Conservation (phyloP, 495 filamentous ascomycete genomes). For the Podospora fimiseda region DNA sequence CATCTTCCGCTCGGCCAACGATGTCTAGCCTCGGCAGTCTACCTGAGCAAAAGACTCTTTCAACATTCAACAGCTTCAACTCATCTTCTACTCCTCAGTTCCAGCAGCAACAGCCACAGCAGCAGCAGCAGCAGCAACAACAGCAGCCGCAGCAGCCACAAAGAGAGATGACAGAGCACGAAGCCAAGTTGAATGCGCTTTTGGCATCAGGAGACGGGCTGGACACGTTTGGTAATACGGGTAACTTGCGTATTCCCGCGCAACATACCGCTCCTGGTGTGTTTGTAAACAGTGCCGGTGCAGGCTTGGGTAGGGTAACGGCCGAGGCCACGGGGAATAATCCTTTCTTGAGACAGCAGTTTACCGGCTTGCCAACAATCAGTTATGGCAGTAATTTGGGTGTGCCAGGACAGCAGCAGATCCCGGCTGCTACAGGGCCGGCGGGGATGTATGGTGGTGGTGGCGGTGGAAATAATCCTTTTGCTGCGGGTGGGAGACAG, state of each 20-base stretch:
- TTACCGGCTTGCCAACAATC: constrained; percentile 68
- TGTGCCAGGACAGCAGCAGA: no score
- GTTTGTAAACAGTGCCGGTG: constrained; percentile 91
- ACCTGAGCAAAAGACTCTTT: constrained; percentile 62
- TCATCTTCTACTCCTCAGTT: constrained; percentile 22
- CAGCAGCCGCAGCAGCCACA: constrained; percentile 39
- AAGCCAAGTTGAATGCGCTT: constrained; percentile 84
- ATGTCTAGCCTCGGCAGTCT: constrained; percentile 62
- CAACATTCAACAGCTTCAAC: constrained; percentile 28
- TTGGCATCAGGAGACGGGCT: constrained; percentile 81
- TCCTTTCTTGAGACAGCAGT: constrained; percentile 77
- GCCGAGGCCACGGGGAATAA: constrained; percentile 80
- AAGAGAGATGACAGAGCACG: constrained; percentile 62
- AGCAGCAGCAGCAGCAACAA: constrained; percentile 34
- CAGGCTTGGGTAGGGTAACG: constrained; percentile 61
- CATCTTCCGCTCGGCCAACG: constrained; percentile 37
- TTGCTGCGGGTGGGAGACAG: constrained; percentile 58
- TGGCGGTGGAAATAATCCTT: constrained; percentile 58
- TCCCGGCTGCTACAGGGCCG: constrained; percentile 74
- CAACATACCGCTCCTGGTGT: constrained; percentile 96
- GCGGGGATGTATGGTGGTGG: constrained; percentile 49
- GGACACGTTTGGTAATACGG: constrained; percentile 96
- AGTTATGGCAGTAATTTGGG: constrained; percentile 32
- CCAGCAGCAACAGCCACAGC: constrained; percentile 26
- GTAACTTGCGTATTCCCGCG: constrained; percentile 87